Percentiles rank a stretch among this genome's conserved stretches.
Evolutionary conservation across 805 yeast species (phyloP).

Genomic region (Sungouiella blattae): DNA sequence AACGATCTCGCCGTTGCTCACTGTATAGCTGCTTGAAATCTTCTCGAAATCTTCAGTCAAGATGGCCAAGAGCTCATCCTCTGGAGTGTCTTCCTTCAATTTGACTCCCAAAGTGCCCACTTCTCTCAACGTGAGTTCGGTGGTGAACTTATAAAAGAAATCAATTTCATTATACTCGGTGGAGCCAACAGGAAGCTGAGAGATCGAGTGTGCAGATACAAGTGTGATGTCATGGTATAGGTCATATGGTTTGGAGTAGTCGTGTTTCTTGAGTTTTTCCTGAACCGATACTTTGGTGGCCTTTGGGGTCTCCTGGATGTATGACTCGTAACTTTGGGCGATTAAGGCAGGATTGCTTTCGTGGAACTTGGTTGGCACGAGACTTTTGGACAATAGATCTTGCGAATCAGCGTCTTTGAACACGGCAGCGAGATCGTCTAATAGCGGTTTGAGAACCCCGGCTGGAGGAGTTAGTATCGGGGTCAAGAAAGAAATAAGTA

Average conservation of each 20-base stretch:
- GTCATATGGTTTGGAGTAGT: slow-evolving; percentile 49
- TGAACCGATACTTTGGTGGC: slow-evolving; percentile 37
- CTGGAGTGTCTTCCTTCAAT: slow-evolving; percentile 11
- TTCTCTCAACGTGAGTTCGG: slow-evolving; percentile 64
- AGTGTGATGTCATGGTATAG: slow-evolving; percentile 67
- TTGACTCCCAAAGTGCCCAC: slow-evolving; percentile 40
- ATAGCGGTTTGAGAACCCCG: slow-evolving; percentile 10
- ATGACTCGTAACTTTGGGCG: slow-evolving; percentile 38
- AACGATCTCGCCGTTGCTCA: slow-evolving; percentile 60
- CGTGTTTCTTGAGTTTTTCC: slow-evolving; percentile 33
- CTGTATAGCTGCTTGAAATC: slow-evolving; percentile 50
- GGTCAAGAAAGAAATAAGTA: too few species aligned
- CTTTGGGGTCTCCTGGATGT: slow-evolving; percentile 25
- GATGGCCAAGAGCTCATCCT: slow-evolving; percentile 27
- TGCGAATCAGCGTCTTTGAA: slow-evolving; percentile 8
- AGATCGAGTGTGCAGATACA: slow-evolving; percentile 47
- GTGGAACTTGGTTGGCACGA: slow-evolving; percentile 44
- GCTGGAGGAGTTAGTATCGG: not conserved
- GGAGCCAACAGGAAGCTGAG: slow-evolving; percentile 47
- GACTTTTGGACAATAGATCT: slow-evolving; percentile 8
- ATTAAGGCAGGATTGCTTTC: slow-evolving; percentile 45
- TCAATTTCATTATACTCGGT: slow-evolving; percentile 52
- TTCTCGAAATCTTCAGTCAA: slow-evolving; percentile 57
- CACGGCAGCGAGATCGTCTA: slow-evolving; percentile 12
- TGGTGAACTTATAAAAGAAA: slow-evolving; percentile 56